These are phyloP conservation scores for Curvularia hawaiiensis DNA, from an alignment of 2,329 filamentous ascomycete genomes.

Conservation along the genomic window DNA sequence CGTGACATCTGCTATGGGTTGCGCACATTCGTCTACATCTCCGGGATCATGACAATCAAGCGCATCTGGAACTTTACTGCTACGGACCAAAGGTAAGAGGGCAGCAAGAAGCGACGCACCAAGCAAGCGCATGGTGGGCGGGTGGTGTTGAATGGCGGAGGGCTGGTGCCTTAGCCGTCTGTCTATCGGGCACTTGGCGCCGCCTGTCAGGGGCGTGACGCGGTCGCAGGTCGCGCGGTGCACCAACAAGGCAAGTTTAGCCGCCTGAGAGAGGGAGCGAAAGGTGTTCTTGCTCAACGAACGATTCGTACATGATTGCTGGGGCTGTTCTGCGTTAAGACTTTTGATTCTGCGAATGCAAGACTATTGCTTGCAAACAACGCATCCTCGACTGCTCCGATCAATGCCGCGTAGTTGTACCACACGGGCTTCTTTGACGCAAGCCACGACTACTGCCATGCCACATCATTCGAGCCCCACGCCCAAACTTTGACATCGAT, in stretches of 20 bases:
- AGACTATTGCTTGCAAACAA: background rate
- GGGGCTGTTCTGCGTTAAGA: background rate
- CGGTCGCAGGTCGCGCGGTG: conserved; percentile 1
- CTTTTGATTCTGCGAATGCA: background rate
- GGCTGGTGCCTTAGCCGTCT: conserved; percentile 12
- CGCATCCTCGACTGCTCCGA: background rate
- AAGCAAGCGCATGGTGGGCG: conserved; percentile 13
- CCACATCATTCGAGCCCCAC: background rate
- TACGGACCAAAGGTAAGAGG: conserved; percentile 10
- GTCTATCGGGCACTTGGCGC: conserved; percentile 8
- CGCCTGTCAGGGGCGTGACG: background rate
- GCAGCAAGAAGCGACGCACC: conserved; percentile 17
- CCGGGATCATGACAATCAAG: conserved; percentile 22
- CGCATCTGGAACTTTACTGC: conserved; percentile 17
- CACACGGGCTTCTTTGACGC: background rate
- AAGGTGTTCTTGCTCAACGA: background rate
- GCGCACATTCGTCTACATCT: conserved; percentile 24
- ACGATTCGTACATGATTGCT: background rate
- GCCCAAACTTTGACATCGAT: background rate
- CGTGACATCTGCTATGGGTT: conserved; percentile 32
- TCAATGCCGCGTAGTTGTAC: background rate
- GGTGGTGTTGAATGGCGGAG: conserved; percentile 15
- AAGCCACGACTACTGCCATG: background rate
- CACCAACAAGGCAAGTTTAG: conserved; percentile 2
- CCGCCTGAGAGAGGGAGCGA: background rate